Percentiles rank a stretch among this genome's conserved stretches.
Conservation (phyloP, 2,329 filamentous ascomycete genomes). For the Laburnicola sp. region DNA sequence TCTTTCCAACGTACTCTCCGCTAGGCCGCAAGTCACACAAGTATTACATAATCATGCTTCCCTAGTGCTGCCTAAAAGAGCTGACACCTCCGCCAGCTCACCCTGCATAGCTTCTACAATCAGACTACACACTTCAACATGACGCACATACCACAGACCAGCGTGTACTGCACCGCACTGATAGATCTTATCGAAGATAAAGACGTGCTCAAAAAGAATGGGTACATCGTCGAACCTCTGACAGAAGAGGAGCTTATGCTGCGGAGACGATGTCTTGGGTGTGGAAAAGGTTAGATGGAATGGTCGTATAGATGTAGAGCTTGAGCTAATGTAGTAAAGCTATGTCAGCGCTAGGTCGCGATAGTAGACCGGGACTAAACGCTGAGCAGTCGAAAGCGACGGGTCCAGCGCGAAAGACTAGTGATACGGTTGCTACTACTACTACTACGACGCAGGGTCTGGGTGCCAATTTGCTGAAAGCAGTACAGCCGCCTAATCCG, state of each 20-base stretch:
- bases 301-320: too few relatives aligned
- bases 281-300: constrained; percentile 14
- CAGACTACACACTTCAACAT: background rate
- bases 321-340: background rate
- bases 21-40: too few relatives aligned
- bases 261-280: constrained; percentile 17
- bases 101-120: too few relatives aligned
- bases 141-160: background rate
- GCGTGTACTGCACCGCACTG: background rate
- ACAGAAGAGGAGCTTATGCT: constrained; percentile 13
- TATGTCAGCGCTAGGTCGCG: background rate
- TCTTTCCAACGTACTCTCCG: too few relatives aligned
- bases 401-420: background rate
- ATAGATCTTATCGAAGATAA: constrained; percentile 5
- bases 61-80: too few relatives aligned
- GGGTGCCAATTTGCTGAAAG: background rate
- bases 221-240: constrained; percentile 11
- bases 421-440: background rate
- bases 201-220: constrained; percentile 12
- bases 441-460: too few relatives aligned
- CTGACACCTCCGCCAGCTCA: too few relatives aligned
- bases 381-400: background rate
- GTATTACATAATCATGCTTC: background rate
- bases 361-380: background rate
- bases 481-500: background rate